Evolutionary conservation across 2,329 filamentous ascomycete species (phyloP).

Genomic region (Phoma sp.): DNA sequence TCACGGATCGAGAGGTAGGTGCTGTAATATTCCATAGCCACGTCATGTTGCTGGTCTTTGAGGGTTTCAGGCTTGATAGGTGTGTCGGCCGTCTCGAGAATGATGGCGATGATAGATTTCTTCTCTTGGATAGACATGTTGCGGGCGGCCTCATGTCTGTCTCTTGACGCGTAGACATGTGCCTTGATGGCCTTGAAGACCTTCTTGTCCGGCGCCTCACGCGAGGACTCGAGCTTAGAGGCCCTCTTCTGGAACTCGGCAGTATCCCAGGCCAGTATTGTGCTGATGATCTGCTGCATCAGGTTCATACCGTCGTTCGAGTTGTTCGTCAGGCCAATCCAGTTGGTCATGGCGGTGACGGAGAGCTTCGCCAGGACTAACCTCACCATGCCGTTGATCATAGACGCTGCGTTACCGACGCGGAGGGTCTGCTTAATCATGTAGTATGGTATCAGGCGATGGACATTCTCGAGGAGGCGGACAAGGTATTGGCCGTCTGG

Average conservation of each 20-base stretch:
- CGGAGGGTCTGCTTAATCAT: slow-evolving; percentile 75
- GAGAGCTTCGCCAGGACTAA: slow-evolving; percentile 80
- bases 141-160: slow-evolving; percentile 65
- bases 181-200: slow-evolving; percentile 66
- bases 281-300: slow-evolving; percentile 75
- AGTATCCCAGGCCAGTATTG: slow-evolving; percentile 75
- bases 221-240: slow-evolving; percentile 68
- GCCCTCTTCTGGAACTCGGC: slow-evolving; percentile 70
- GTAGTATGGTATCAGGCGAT: slow-evolving; percentile 73
- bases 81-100: slow-evolving; percentile 60
- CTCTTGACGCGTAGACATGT: slow-evolving; percentile 60
- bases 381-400: slow-evolving; percentile 77
- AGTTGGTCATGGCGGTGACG: slow-evolving; percentile 76
- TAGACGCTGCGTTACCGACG: slow-evolving; percentile 79
- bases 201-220: slow-evolving; percentile 64
- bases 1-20: slow-evolving; percentile 75
- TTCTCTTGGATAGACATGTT: slow-evolving; percentile 58
- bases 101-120: slow-evolving; percentile 69
- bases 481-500: slow-evolving; percentile 77
- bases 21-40: slow-evolving; percentile 72
- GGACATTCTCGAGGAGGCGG: slow-evolving; percentile 71
- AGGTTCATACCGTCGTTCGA: slow-evolving; percentile 82
- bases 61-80: slow-evolving; percentile 57
- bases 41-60: slow-evolving; percentile 65
- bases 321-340: slow-evolving; percentile 74